These are phyloP conservation scores for Bathelium albidoporum DNA, from an alignment of 495 filamentous ascomycete species.

Conservation along the genomic window DNA sequence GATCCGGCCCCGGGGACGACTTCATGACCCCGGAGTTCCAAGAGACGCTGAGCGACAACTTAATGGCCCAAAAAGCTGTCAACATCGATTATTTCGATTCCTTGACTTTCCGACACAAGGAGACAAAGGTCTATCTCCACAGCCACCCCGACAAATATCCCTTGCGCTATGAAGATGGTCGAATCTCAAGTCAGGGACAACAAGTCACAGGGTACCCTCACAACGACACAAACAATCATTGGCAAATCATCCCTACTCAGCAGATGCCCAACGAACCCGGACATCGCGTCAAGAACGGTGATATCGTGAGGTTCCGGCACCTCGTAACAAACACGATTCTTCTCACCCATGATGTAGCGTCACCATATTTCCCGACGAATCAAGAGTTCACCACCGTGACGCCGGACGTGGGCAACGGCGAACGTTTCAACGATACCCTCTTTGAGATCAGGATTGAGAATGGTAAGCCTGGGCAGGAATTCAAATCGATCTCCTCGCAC, in stretches of 20 bases:
- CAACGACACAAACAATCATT: slow-evolving; percentile 98
- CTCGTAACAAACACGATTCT: slow-evolving; percentile 78
- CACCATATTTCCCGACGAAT: slow-evolving; percentile 92
- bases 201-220: slow-evolving; percentile 97
- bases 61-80: slow-evolving; percentile 76
- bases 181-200: slow-evolving; percentile 87
- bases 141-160: slow-evolving; percentile 86
- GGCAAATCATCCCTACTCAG: slow-evolving; percentile 73
- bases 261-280: slow-evolving; percentile 42
- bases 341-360: slow-evolving; percentile 96
- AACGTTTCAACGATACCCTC: slow-evolving; percentile 77
- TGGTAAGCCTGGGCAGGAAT: slow-evolving; percentile 70
- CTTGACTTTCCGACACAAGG: slow-evolving; percentile 86
- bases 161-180: slow-evolving; percentile 90
- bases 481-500: slow-evolving; percentile 78
- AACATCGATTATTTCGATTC: slow-evolving; percentile 82
- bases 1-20: slow-evolving; percentile 90
- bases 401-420: slow-evolving; percentile 59
- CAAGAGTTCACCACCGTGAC: slow-evolving; percentile 91
- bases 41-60: slow-evolving; percentile 88
- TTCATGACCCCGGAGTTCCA: slow-evolving; percentile 99
- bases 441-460: slow-evolving; percentile 89
- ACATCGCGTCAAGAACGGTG: slow-evolving; percentile 68
- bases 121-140: slow-evolving; percentile 92
- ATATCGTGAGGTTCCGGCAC: slow-evolving; percentile 80